A percentile compares a stretch with the other conserved stretches of the same genome.
Evolutionary conservation across 176 grass and related monocot species (phyloP).

Genomic region (Bonia amplexicaulis): DNA sequence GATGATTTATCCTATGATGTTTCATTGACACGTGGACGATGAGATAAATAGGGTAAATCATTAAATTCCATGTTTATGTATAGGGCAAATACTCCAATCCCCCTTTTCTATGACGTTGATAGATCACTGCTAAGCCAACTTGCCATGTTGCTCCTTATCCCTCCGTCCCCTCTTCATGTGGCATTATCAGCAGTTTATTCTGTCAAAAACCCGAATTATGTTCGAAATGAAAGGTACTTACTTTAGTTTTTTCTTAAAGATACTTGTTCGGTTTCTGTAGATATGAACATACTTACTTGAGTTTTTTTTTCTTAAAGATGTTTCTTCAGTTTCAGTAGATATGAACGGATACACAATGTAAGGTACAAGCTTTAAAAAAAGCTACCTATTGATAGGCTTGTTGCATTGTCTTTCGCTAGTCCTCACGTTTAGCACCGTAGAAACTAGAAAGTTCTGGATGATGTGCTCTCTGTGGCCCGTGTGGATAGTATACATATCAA

Average conservation of each 20-base stretch:
- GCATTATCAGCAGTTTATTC: not conserved
- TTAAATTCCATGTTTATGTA: too few species aligned
- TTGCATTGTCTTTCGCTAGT: not conserved
- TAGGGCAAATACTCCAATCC: too few species aligned
- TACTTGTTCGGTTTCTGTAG: too few species aligned
- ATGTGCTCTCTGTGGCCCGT: not conserved
- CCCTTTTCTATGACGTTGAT: not conserved
- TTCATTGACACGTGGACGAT: too few species aligned
- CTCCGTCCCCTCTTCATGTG: not conserved
- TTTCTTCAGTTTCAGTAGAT: too few species aligned
- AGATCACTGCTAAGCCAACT: slow-evolving; percentile 5
- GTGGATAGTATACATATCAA: not conserved
- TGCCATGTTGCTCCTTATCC: slow-evolving; percentile 2
- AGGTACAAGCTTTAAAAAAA: not conserved
- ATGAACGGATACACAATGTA: not conserved
- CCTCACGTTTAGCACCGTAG: not conserved
- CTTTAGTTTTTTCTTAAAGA: too few species aligned
- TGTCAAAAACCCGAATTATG: not conserved
- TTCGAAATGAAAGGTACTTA: not conserved
- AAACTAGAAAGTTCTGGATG: not conserved
- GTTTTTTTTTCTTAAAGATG: too few species aligned
- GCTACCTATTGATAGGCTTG: not conserved
- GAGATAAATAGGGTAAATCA: too few species aligned
- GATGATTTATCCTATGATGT: too few species aligned
- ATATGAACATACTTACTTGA: too few species aligned